Conservation (phyloP, 2,329 filamentous ascomycete species). For the Fusarium drepaniforme region DNA sequence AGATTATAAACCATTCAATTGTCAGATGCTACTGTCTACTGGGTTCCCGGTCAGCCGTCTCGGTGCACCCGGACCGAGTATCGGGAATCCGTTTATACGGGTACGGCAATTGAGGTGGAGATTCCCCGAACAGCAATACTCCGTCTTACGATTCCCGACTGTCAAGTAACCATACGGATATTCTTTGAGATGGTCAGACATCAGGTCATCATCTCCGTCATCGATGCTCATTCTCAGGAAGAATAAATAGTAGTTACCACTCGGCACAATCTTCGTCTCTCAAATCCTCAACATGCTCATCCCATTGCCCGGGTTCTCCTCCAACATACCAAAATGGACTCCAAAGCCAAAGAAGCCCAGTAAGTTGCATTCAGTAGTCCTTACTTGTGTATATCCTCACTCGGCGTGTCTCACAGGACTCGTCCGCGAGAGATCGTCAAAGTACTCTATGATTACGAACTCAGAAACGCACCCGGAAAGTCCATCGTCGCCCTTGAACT, state of each 20-base stretch:
- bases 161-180: not conserved
- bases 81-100: not conserved
- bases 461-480: constrained; percentile 27
- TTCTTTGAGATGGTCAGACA: not conserved
- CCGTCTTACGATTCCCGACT: not conserved
- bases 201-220: not conserved
- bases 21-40: not conserved
- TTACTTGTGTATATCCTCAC: fast-evolving
- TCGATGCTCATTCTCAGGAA: not conserved
- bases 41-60: not conserved
- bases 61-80: not conserved
- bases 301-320: not conserved
- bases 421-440: constrained; percentile 31
- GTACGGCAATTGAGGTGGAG: not conserved
- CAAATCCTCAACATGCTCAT: not conserved
- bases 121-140: not conserved
- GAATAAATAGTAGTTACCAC: not conserved
- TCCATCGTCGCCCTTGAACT: constrained; percentile 26
- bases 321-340: not conserved
- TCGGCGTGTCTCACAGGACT: not conserved
- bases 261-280: not conserved
- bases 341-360: not conserved
- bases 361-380: fast-evolving
- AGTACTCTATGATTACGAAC: constrained; percentile 24
- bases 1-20: not conserved